phyloP scores from a whole-genome alignment of 768 basidiomycete species.

The Krasilnikovozyma curviuscula region DNA sequence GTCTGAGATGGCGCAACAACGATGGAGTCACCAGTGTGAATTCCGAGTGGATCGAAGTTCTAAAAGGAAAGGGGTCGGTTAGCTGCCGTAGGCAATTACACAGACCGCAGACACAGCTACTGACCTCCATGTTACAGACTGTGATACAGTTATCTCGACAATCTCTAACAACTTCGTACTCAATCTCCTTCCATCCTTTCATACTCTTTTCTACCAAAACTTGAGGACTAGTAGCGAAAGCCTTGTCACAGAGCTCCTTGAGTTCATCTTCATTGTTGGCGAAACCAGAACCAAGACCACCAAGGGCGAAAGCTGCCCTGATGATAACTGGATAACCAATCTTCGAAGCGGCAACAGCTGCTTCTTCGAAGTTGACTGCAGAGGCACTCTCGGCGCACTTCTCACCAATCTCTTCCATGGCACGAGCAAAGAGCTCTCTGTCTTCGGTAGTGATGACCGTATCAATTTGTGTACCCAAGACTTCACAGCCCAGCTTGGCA shows the following conservation, averaged over 20 bases:
- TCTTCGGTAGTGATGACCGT: slow-evolving; percentile 97
- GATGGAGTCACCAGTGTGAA: slow-evolving; percentile 96
- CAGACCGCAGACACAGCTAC: slow-evolving; percentile 19
- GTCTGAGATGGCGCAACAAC: slow-evolving; percentile 97
- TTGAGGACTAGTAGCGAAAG: slow-evolving; percentile 93
- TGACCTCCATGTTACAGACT: slow-evolving; percentile 99
- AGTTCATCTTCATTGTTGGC: slow-evolving; percentile 87
- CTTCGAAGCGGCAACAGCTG: slow-evolving; percentile 52
- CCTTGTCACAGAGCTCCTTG: slow-evolving; percentile 69
- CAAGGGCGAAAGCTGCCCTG: slow-evolving; percentile 87
- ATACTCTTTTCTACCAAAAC: slow-evolving; percentile 98
- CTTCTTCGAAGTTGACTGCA: slow-evolving; percentile 71
- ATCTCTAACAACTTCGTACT: slow-evolving; percentile 96
- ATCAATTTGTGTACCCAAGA: slow-evolving; percentile 88
- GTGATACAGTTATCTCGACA: slow-evolving; percentile 97
- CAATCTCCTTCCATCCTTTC: slow-evolving; percentile 99
- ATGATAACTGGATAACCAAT: slow-evolving; percentile 95
- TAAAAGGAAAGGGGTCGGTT: slow-evolving; percentile 23
- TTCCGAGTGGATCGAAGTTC: slow-evolving; percentile 98
- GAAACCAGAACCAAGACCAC: slow-evolving; percentile 87
- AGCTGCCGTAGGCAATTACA: not conserved
- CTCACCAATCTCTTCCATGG: slow-evolving; percentile 91
- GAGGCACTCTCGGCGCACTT: slow-evolving; percentile 78
- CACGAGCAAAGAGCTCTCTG: slow-evolving; percentile 74
- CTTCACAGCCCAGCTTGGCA: slow-evolving; percentile 64